Conservation (phyloP, 371 early-diverging fungal genomes). For the Mucor piriformis region DNA sequence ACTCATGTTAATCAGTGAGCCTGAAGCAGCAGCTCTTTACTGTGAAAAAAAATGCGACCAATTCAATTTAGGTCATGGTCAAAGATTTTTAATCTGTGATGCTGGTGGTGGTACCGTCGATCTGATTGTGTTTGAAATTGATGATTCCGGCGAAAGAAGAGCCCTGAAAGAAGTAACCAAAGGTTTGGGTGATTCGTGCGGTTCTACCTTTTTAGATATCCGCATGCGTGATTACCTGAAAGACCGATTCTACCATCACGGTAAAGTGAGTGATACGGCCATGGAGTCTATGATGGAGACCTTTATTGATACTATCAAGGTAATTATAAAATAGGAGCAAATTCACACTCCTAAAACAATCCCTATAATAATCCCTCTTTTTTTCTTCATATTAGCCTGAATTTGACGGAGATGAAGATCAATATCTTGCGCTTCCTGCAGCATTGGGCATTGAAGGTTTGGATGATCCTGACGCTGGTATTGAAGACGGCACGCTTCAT, state of each 20-base stretch:
- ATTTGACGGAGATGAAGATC: conserved; percentile 65
- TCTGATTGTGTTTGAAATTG: conserved; percentile 55
- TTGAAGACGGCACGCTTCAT: conserved; percentile 60
- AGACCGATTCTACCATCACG: conserved; percentile 43
- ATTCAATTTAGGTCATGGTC: conserved; percentile 48
- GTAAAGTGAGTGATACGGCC: conserved; percentile 48
- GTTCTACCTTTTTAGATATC: conserved; percentile 59
- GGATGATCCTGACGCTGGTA: conserved; percentile 59
- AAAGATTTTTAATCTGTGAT: conserved; percentile 67
- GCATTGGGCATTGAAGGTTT: conserved; percentile 55
- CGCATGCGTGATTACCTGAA: conserved; percentile 55
- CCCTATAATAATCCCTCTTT: conserved; percentile 3
- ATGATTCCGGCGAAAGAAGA: conserved; percentile 44
- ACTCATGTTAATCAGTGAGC: conserved; percentile 60
- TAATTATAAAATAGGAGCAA: conserved; percentile 21
- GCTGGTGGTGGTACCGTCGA: conserved; percentile 72
- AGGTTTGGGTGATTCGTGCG: conserved; percentile 60
- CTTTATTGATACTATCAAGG: conserved; percentile 52
- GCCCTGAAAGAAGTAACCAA: conserved; percentile 57
- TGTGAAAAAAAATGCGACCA: conserved; percentile 55
- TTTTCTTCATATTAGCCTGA: conserved; percentile 43
- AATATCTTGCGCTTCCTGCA: conserved; percentile 57
- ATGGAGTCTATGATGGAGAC: conserved; percentile 54
- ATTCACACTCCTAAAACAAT: conserved; percentile 5
- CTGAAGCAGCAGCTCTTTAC: conserved; percentile 51